Evolutionary conservation across 2,329 filamentous ascomycete genomes (phyloP).

Genomic region (Cordyceps cateniannulata): DNA sequence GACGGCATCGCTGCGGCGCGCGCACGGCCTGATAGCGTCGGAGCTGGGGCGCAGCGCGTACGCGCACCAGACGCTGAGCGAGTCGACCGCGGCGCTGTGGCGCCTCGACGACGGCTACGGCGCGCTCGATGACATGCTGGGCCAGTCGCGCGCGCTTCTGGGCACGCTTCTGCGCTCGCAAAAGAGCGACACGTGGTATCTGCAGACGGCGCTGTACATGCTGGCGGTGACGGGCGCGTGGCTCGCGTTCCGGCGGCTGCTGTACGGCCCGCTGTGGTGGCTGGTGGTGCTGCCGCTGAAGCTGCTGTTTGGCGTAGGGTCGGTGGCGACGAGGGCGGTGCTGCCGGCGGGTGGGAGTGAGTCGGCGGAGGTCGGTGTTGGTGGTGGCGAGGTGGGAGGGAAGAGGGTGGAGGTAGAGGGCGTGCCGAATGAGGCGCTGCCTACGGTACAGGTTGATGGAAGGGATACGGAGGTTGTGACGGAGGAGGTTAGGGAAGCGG

Average conservation of each 20-base stretch:
- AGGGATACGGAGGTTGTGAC: slow-evolving; percentile 15
- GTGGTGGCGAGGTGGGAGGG: slow-evolving; percentile 15
- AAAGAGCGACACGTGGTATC: slow-evolving; percentile 97
- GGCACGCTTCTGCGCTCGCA: slow-evolving; percentile 75
- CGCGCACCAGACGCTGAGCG: slow-evolving; percentile 79
- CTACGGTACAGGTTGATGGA: slow-evolving; percentile 40
- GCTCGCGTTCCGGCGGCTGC: slow-evolving; percentile 75
- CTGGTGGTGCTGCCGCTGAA: slow-evolving; percentile 77
- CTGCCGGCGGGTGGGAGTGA: slow-evolving; percentile 27
- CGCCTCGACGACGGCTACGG: slow-evolving; percentile 77
- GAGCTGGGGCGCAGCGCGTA: slow-evolving; percentile 85
- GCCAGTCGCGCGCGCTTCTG: slow-evolving; percentile 67
- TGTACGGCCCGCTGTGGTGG: slow-evolving; percentile 91
- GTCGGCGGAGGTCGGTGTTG: slow-evolving; percentile 20
- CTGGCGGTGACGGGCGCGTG: slow-evolving; percentile 71
- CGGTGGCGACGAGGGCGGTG: slow-evolving; percentile 49
- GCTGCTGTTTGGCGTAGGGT: slow-evolving; percentile 52
- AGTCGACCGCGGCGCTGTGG: slow-evolving; percentile 76
- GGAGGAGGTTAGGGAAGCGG: slow-evolving; percentile 46
- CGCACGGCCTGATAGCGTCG: slow-evolving; percentile 77
- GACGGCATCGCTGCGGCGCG: slow-evolving; percentile 74
- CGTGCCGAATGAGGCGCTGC: slow-evolving; percentile 36
- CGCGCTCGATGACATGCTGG: slow-evolving; percentile 69
- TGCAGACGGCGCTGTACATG: slow-evolving; percentile 83
- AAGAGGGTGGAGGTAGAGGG: slow-evolving; percentile 27